Evolutionary conservation across 768 basidiomycete species (phyloP).

Genomic region (Serendipita sp.): DNA sequence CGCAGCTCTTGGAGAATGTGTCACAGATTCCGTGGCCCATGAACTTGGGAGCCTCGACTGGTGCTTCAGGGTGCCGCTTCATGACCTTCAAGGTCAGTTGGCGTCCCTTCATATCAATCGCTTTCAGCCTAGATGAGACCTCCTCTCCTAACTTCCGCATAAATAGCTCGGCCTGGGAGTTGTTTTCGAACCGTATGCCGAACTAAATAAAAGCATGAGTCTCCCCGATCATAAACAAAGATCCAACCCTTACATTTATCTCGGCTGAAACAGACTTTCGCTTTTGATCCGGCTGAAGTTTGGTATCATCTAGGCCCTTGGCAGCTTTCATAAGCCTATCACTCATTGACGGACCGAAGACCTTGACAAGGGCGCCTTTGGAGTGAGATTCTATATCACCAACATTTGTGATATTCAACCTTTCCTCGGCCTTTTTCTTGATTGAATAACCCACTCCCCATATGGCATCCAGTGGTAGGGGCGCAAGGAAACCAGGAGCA

Average conservation of each 20-base stretch:
- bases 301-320: conserved; percentile 67
- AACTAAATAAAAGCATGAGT: conserved; percentile 40
- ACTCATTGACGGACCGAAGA: conserved; percentile 66
- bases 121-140: conserved; percentile 55
- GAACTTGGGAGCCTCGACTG: conserved; percentile 88
- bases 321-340: conserved; percentile 74
- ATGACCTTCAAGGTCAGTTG: conserved; percentile 77
- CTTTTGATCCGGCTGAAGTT: conserved; percentile 68
- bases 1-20: conserved; percentile 56
- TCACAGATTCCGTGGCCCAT: conserved; percentile 84
- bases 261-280: conserved; percentile 89
- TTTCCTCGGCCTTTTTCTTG: conserved; percentile 64
- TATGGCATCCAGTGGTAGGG: conserved; percentile 62
- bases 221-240: not conserved
- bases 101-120: conserved; percentile 51
- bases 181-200: conserved; percentile 80
- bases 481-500: conserved; percentile 39
- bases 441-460: conserved; percentile 75
- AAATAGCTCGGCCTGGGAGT: conserved; percentile 68
- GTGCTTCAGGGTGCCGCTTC: conserved; percentile 72
- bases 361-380: conserved; percentile 48
- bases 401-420: conserved; percentile 54
- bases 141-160: conserved; percentile 63
- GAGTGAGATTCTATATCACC: conserved; percentile 53
- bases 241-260: conserved; percentile 56